Evolutionary conservation across 176 grass and related monocot genomes (phyloP).

Genomic region (Lolium multiflorum): DNA sequence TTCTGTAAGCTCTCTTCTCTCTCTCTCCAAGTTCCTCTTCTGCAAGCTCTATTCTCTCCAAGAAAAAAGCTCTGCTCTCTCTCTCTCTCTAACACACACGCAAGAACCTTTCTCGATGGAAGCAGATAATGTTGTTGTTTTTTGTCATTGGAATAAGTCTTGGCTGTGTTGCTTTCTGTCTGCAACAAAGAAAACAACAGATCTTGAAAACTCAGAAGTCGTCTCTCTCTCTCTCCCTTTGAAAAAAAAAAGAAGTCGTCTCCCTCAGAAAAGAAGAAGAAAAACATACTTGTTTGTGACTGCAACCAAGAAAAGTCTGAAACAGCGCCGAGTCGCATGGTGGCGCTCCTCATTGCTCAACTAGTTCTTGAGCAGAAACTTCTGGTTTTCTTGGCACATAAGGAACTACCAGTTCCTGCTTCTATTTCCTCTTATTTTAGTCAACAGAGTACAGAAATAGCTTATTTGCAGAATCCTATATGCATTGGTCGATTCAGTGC

Average conservation of each 20-base stretch:
- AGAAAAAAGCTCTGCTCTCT: slow-evolving; percentile 8
- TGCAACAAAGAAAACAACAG: slow-evolving; percentile 25
- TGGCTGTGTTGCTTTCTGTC: neutral
- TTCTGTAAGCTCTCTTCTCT: slow-evolving; percentile 19
- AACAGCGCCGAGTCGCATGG: neutral
- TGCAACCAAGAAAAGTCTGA: neutral
- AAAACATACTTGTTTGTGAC: neutral
- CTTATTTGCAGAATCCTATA: neutral
- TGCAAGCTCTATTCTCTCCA: neutral
- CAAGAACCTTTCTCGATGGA: slow-evolving; percentile 6
- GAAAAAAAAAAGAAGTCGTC: too few relatives aligned
- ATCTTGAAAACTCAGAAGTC: slow-evolving; percentile 22
- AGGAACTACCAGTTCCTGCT: neutral
- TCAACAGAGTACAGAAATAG: neutral
- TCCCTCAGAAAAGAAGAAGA: neutral
- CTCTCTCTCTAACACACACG: neutral
- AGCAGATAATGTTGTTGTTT: neutral
- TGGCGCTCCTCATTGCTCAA: neutral
- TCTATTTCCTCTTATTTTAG: neutral
- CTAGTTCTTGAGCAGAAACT: neutral
- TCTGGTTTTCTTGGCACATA: slow-evolving; percentile 10
- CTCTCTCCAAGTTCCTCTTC: neutral
- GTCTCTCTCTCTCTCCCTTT: too few relatives aligned
- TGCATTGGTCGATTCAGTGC: slow-evolving; percentile 11
- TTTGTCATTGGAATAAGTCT: neutral